Conservation (phyloP, 2,329 filamentous ascomycete genomes). For the Pyrenophora tritici-repentis region DNA sequence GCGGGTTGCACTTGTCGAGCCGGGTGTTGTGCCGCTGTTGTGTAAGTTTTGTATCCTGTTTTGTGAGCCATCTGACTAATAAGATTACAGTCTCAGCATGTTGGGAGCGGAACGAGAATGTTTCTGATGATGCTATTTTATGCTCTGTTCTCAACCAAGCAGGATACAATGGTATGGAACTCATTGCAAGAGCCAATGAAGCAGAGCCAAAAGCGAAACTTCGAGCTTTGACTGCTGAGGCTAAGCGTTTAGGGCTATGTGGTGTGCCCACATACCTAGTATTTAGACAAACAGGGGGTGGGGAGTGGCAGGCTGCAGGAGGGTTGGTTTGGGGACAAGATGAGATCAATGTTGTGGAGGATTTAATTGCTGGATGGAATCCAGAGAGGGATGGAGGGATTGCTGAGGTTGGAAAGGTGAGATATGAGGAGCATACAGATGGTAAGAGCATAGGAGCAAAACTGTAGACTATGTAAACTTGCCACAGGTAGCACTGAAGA, state of each 20-base stretch:
- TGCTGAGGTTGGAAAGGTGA: slow-evolving; percentile 15
- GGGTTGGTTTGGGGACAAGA: slow-evolving; percentile 45
- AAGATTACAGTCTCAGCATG: slow-evolving; percentile 33
- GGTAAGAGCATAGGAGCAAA: slow-evolving; percentile 1
- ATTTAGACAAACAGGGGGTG: slow-evolving; percentile 14
- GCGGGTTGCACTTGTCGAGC: slow-evolving; percentile 37
- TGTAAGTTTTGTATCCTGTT: slow-evolving; percentile 23
- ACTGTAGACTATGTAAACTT: not conserved
- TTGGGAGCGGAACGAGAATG: slow-evolving; percentile 39
- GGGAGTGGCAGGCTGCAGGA: slow-evolving; percentile 24
- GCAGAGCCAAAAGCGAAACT: slow-evolving; percentile 32
- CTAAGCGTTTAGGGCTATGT: slow-evolving; percentile 38
- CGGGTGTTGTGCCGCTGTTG: slow-evolving; percentile 23
- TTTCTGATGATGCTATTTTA: slow-evolving; percentile 35
- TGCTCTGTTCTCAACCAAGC: slow-evolving; percentile 29
- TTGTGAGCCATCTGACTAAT: slow-evolving; percentile 12
- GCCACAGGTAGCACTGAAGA: not conserved
- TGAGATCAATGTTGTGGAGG: slow-evolving; percentile 40
- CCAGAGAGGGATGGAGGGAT: slow-evolving; percentile 6
- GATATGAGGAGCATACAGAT: not conserved
- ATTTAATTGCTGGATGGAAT: slow-evolving; percentile 43
- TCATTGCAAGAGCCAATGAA: slow-evolving; percentile 33
- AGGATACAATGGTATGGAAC: slow-evolving; percentile 30
- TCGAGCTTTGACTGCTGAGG: slow-evolving; percentile 37
- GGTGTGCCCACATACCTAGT: slow-evolving; percentile 44